Evolutionary conservation across 768 basidiomycete species (phyloP).

Genomic region (Podaxis sp.): DNA sequence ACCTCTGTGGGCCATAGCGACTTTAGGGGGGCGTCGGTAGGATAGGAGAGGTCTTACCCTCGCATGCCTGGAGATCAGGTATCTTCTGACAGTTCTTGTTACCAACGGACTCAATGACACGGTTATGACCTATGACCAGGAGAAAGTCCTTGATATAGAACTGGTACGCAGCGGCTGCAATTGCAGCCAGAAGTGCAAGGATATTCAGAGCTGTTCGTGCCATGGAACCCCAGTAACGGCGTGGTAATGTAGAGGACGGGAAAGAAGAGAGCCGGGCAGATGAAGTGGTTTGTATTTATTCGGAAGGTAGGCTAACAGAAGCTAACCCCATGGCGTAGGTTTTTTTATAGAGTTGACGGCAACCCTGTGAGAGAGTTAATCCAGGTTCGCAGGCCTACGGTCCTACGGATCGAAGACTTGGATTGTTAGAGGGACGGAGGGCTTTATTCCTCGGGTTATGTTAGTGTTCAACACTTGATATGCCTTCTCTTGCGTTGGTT

Average conservation of each 20-base stretch:
- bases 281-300: not conserved
- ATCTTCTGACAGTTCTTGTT: conserved; percentile 50
- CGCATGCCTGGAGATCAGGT: conserved; percentile 62
- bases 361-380: not conserved
- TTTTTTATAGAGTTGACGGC: not conserved
- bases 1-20: conserved; percentile 41
- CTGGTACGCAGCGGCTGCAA: conserved; percentile 46
- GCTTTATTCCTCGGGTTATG: no score
- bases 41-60: conserved; percentile 45
- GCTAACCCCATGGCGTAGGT: not conserved
- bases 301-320: not conserved
- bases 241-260: not conserved
- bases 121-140: conserved; percentile 40
- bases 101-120: conserved; percentile 43
- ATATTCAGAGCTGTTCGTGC: conserved; percentile 26
- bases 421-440: no score
- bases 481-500: not conserved
- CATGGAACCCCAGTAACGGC: not conserved
- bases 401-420: no score
- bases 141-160: conserved; percentile 49
- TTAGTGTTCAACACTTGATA: not conserved
- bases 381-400: not conserved
- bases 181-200: conserved; percentile 35
- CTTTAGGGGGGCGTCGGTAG: not conserved
- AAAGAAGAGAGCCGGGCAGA: not conserved